Percentiles rank a stretch among this genome's conserved stretches.
Evolutionary conservation across 768 basidiomycete genomes (phyloP).

Genomic region (Astraeus odoratus): DNA sequence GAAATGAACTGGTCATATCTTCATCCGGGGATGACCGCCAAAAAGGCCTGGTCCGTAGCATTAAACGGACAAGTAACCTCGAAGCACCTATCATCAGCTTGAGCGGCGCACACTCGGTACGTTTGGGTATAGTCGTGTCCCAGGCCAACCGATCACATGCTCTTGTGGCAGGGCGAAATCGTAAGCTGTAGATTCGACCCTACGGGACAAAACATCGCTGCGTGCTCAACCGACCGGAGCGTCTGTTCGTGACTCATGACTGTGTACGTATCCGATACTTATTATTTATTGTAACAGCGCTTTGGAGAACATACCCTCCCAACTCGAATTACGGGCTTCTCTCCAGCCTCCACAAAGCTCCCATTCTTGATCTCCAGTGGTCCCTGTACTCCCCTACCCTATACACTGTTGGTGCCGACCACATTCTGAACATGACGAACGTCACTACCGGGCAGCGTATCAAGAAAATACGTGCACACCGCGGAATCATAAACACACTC

Average conservation of each 20-base stretch:
- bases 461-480: conserved; percentile 80
- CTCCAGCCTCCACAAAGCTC: conserved; percentile 77
- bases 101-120: conserved; percentile 77
- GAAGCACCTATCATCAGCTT: conserved; percentile 93
- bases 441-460: conserved; percentile 78
- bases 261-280: conserved; percentile 3
- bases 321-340: conserved; percentile 91
- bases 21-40: conserved; percentile 64
- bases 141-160: neutral
- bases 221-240: conserved; percentile 82
- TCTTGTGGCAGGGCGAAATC: conserved; percentile 61
- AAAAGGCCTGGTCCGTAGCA: conserved; percentile 75
- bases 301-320: conserved; percentile 89
- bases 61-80: conserved; percentile 88
- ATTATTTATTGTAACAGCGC: conserved; percentile 36
- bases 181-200: conserved; percentile 91
- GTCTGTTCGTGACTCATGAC: conserved; percentile 58
- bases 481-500: conserved; percentile 84
- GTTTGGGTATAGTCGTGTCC: conserved; percentile 19
- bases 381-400: conserved; percentile 65
- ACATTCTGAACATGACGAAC: conserved; percentile 69
- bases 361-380: conserved; percentile 91
- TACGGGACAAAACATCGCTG: conserved; percentile 89
- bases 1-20: conserved; percentile 73
- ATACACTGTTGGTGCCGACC: conserved; percentile 89